These are phyloP conservation scores for Rubus idaeus DNA, from an alignment of 306 rosid genomes.

Conservation along the genomic window DNA sequence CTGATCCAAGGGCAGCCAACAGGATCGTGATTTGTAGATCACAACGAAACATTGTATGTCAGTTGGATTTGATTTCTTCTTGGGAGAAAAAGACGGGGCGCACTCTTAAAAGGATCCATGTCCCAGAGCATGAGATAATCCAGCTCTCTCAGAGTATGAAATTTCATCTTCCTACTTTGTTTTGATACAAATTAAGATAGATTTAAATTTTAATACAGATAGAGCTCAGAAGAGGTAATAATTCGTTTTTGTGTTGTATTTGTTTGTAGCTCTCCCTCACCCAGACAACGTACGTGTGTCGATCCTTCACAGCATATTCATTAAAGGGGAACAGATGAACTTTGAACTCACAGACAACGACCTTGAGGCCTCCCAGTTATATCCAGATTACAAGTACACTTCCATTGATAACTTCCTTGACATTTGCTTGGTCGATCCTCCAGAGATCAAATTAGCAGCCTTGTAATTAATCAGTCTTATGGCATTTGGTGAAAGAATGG, in stretches of 20 bases:
- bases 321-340: constrained; percentile 35
- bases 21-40: constrained; percentile 27
- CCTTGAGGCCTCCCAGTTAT: constrained; percentile 42
- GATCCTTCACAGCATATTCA: constrained; percentile 39
- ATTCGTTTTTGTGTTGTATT: background rate
- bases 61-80: constrained; percentile 33
- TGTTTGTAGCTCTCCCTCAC: constrained; percentile 20
- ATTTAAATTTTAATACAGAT: no score
- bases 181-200: no score
- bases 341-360: constrained; percentile 28
- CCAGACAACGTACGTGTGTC: constrained; percentile 30
- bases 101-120: constrained; percentile 17
- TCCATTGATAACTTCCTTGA: constrained; percentile 35
- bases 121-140: constrained; percentile 27
- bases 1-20: constrained; percentile 35
- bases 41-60: constrained; percentile 27
- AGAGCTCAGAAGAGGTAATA: no score
- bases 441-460: constrained; percentile 25
- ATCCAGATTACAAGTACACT: constrained; percentile 39
- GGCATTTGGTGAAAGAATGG: no score
- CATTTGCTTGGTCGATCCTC: constrained; percentile 33
- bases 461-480: background rate
- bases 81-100: constrained; percentile 46
- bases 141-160: constrained; percentile 33
- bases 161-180: background rate